Evolutionary conservation across 441 rosid species (phyloP), one percentile per base, ranked within the genome.

Genomic region (Bruguiera hainesii): DNA sequence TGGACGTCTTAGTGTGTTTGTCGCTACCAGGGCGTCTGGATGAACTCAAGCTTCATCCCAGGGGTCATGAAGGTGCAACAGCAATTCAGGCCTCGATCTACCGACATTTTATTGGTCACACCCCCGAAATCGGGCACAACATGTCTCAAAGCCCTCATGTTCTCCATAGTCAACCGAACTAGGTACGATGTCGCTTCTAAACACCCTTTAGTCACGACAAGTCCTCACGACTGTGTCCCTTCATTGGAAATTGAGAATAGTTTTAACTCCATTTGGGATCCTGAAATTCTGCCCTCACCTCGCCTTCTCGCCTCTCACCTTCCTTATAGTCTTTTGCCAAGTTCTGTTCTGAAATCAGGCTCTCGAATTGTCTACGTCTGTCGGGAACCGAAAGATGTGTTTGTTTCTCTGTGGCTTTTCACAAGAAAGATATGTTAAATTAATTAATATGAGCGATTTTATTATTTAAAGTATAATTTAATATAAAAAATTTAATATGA

Each of bases 221-320:
- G 30, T 48, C 89, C 89, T 21, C 87, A 85, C 52, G 80, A 77
- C 20, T 75, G 78, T 35, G 74, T 84, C 29, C 89, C 85, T 33
- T 79, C 61, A 51, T 19, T 85, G 28, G 70, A 77, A 46, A 0
- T 25, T 9, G 7, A 35, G 28, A 33, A 33, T 39, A n/a, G 23
- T 3, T 3, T 0, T 3, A 11, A n/a, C 23, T 19, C 35, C 1
- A 1, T 15, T 25, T 26, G 51, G 0, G 21, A 60, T 11, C 0
- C 60, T 0, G 50, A 29, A 21, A 10, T 52, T 25, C 65, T 56
- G 21, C 8, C 28, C 57, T 21, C 28, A 2, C 57, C 57, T 21
- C 57, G 57, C 23, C 67, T 78, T 13, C 19, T 63, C 6, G 16
- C 56, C 7, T 68, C 81, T 2, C 81, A 74, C 46, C 7, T 65